phyloP scores from a whole-genome alignment of 305 asterid genomes.

The Nicotiana rustica region DNA sequence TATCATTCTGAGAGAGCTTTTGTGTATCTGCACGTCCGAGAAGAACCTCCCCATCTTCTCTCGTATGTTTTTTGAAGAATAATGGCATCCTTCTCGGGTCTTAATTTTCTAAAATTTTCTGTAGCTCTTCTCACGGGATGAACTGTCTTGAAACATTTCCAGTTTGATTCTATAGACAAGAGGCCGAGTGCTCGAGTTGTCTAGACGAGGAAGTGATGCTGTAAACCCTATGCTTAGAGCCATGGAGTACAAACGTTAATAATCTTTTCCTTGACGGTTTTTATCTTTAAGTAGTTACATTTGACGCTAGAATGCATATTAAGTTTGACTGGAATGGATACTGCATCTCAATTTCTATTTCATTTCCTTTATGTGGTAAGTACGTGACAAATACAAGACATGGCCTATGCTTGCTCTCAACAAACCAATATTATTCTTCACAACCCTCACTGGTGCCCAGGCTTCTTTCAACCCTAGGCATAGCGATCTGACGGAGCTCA shows the following conservation, averaged over 20 bases:
- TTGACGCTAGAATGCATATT: neutral
- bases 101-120: no score
- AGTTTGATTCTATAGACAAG: neutral
- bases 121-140: no score
- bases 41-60: neutral
- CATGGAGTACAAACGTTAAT: neutral
- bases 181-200: neutral
- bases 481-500: no score
- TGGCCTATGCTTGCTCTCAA: neutral
- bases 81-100: no score
- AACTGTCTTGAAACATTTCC: no score
- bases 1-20: no score
- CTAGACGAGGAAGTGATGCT: neutral
- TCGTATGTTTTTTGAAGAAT: no score
- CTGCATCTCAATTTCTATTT: neutral
- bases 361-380: neutral
- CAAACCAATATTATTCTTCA: neutral
- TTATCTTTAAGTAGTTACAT: neutral
- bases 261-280: neutral
- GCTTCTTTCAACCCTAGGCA: neutral
- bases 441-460: neutral
- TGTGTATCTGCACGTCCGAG: neutral
- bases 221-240: neutral
- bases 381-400: neutral
- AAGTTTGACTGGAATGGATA: neutral